These are phyloP conservation scores for Camellia sinensis DNA, from an alignment of 148 eudicot species.

Conservation along the genomic window DNA sequence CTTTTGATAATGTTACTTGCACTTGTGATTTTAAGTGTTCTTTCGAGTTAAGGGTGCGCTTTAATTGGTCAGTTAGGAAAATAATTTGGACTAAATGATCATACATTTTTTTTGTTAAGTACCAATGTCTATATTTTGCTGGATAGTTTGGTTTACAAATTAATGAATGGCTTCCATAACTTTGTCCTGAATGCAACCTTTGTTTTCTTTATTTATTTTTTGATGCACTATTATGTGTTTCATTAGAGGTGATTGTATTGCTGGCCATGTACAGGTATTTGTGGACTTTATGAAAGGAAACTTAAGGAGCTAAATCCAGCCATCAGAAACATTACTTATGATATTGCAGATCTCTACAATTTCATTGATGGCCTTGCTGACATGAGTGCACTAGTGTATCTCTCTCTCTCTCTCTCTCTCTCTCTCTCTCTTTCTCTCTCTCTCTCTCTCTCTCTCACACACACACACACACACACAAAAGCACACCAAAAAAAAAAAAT, in stretches of 20 bases:
- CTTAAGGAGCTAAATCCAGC: constrained; percentile 89
- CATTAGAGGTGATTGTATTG: neutral
- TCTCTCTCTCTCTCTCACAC: constrained; percentile 26
- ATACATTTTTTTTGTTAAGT: neutral
- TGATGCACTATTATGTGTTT: neutral
- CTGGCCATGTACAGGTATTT: constrained; percentile 58
- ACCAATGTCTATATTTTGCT: neutral
- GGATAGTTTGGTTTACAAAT: neutral
- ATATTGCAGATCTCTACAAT: constrained; percentile 84
- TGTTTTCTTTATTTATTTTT: neutral
- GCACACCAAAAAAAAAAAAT: neutral
- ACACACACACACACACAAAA: constrained; percentile 2
- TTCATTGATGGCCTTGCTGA: constrained; percentile 92
- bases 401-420: constrained; percentile 29
- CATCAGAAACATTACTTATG: constrained; percentile 67
- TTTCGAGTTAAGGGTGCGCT: neutral
- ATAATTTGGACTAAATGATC: neutral
- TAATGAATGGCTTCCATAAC: neutral
- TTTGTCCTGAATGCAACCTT: neutral
- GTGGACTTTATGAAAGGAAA: constrained; percentile 86
- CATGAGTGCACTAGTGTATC: constrained; percentile 92
- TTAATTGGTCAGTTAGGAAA: neutral
- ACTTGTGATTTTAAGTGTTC: neutral
- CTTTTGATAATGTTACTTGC: neutral
- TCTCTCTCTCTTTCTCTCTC: too few relatives aligned